phyloP scores from a whole-genome alignment of 306 rosid species.

The Citrullus amarus region DNA sequence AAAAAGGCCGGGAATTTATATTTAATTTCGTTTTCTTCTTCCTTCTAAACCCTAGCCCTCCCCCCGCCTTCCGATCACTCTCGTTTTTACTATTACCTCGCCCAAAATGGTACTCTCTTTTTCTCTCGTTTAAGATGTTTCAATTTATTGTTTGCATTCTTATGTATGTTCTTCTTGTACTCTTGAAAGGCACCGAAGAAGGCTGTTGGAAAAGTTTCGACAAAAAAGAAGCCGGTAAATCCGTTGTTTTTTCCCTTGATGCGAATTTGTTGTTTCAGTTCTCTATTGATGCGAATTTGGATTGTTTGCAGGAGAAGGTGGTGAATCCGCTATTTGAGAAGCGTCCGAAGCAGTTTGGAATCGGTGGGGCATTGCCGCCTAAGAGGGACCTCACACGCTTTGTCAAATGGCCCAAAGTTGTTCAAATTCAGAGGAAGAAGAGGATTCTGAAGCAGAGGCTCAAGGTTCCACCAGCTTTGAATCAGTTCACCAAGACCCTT shows the following conservation, averaged over 20 bases:
- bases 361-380: conserved; percentile 56
- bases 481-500: conserved; percentile 53
- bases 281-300: neutral
- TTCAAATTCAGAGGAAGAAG: conserved; percentile 52
- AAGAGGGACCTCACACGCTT: conserved; percentile 48
- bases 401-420: conserved; percentile 55
- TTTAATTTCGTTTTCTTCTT: too few species aligned
- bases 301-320: conserved; percentile 22
- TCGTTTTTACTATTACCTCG: too few species aligned
- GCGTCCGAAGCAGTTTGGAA: conserved; percentile 56
- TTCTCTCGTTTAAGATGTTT: too few species aligned
- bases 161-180: neutral
- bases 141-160: too few species aligned
- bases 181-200: conserved; percentile 28
- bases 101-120: too few species aligned
- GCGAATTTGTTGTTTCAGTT: neutral
- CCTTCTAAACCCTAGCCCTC: too few species aligned
- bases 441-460: conserved; percentile 55
- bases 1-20: too few species aligned
- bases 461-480: conserved; percentile 57
- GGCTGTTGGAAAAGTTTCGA: conserved; percentile 21
- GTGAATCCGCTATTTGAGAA: conserved; percentile 49
- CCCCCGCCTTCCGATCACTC: too few species aligned
- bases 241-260: neutral
- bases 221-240: conserved; percentile 25